Base-by-base conservation (phyloP, 441 rosid species). In the Cnidoscolus chayamansa region DNA sequence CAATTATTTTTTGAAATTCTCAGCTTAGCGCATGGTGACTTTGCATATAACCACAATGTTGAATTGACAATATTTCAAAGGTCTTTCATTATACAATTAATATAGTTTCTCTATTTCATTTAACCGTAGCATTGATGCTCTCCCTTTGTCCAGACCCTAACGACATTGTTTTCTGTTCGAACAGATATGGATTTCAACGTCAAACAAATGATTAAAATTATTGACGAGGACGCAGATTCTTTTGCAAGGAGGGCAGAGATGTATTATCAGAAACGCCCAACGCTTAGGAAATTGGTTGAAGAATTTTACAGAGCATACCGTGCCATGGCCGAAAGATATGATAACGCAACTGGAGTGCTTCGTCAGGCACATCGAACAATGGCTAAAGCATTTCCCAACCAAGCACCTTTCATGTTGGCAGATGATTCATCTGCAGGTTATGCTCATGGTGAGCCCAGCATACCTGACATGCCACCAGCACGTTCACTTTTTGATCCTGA, bases 201-300 rank as follows among this genome's bases (percentile, higher is more conserved):
- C 59, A 93, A 88, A 55, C 94, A 89, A 65, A 96, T 96, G 99
- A 93, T 96, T 83, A 96, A 88, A 83, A 90, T 96, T 76, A 85
- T 93, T 35, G 99, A 96, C 86, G 97, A 93, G 83, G 99, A 96
- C 84, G 99, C 98, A 60, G 99, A 96, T 79, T 93, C 99, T 10
- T 96, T 96, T 81, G 99, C 99, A 64, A 87, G 94, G 80, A 85
- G 98, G 83, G 99, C 99, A 35, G 99, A 96, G 74, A 91, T 96
- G 99, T 94, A 92, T 72, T 94, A 92, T 73, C 90, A 89, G 86
- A 87, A 93, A 83, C 92, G 99, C 45, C 98, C 98, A 19, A 97
- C 93, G 81, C 91, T 96, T 63, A 89, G 89, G 98, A 91, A 96
- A 82, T 66, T 96, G 87, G 98, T 96, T 4, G 99, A 94, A 85